Conservation (phyloP, 1,284 basidiomycete species). For the Cryptococcus sp. region DNA sequence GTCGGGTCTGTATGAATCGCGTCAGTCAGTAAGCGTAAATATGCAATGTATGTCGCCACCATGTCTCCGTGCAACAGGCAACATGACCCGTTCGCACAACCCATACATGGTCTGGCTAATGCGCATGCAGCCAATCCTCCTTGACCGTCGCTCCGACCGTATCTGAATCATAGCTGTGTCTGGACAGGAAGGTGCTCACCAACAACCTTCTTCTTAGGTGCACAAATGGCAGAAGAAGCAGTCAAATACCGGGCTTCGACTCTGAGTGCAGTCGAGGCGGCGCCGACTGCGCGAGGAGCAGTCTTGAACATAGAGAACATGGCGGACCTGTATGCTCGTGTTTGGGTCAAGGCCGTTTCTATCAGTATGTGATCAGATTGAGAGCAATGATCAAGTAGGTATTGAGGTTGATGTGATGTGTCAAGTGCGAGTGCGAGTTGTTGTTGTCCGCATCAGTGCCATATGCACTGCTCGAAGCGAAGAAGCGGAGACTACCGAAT, state of each 20-base stretch:
- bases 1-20: conserved; percentile 18
- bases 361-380: too few relatives aligned
- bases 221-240: conserved; percentile 5
- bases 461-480: neutral
- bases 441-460: neutral
- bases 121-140: neutral
- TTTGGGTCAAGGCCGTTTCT: too few relatives aligned
- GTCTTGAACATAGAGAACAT: too few relatives aligned
- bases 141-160: neutral
- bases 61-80: too few relatives aligned
- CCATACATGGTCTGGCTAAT: too few relatives aligned
- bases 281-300: too few relatives aligned
- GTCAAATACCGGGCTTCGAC: neutral
- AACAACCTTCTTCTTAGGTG: conserved; percentile 57
- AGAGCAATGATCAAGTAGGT: too few relatives aligned
- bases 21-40: neutral
- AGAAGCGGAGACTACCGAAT: neutral
- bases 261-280: too few relatives aligned
- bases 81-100: neutral
- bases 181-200: conserved; percentile 56
- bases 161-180: neutral
- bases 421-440: neutral
- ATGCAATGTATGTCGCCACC: too few relatives aligned
- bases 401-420: too few relatives aligned
- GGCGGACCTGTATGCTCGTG: too few relatives aligned